These are phyloP conservation scores for Kwoniella botswanensis DNA, from an alignment of 768 basidiomycete species.

Conservation along the genomic window DNA sequence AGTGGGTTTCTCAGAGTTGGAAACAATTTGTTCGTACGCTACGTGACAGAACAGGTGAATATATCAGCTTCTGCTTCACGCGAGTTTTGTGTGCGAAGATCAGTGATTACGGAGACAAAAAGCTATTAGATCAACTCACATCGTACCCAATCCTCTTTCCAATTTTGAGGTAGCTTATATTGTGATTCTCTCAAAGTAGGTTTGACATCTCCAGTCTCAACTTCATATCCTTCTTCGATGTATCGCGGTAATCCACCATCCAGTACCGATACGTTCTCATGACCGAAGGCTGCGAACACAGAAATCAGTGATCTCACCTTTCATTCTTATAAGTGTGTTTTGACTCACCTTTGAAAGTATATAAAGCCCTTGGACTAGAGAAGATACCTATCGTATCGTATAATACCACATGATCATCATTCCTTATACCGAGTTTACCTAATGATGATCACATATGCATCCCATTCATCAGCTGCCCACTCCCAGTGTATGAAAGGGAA, in stretches of 20 bases:
- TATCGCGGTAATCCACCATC: constrained; percentile 91
- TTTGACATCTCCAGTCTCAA: constrained; percentile 39
- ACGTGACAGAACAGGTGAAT: background rate
- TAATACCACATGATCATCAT: constrained; percentile 78
- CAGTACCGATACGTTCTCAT: constrained; percentile 80
- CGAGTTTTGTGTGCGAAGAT: background rate
- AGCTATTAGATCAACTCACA: constrained; percentile 28
- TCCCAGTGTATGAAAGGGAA: too few relatives aligned
- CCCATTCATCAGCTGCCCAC: background rate
- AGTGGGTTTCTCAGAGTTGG: constrained; percentile 67
- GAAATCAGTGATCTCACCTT: background rate
- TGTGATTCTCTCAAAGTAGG: constrained; percentile 25
- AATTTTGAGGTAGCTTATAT: constrained; percentile 23
- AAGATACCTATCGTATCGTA: constrained; percentile 92
- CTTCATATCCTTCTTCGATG: constrained; percentile 66
- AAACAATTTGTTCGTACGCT: constrained; percentile 82
- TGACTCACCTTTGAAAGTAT: constrained; percentile 74
- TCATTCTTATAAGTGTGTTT: background rate
- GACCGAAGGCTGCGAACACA: constrained; percentile 70
- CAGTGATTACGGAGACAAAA: background rate
- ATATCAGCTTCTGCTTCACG: background rate
- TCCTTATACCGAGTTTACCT: constrained; percentile 75
- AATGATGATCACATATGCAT: background rate
- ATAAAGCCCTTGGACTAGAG: constrained; percentile 87
- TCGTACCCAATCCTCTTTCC: constrained; percentile 31